These are phyloP conservation scores for Mycena galopus DNA, from an alignment of 768 basidiomycete species.

Conservation along the genomic window DNA sequence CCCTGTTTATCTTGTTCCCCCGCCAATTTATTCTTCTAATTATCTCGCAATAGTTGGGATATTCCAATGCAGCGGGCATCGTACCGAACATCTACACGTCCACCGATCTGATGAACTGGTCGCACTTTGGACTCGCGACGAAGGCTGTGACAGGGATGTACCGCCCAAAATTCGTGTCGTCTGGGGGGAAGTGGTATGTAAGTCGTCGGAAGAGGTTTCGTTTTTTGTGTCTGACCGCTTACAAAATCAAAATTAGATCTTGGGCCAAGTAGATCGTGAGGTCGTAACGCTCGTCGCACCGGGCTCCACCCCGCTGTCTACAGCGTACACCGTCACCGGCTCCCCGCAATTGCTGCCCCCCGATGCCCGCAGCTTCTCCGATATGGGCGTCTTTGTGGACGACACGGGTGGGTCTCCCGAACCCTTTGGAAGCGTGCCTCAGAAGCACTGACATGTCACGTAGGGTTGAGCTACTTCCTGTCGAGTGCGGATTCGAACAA, in stretches of 20 bases:
- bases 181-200: conserved; percentile 38
- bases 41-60: conserved; percentile 22
- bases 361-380: conserved; percentile 28
- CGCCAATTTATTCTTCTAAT: no score
- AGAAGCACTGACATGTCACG: neutral
- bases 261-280: conserved; percentile 32
- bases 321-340: conserved; percentile 30
- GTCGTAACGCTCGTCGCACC: conserved; percentile 30
- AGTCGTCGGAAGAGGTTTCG: neutral
- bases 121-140: conserved; percentile 17
- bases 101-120: conserved; percentile 31
- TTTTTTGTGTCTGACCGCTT: neutral
- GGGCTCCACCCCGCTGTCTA: conserved; percentile 12
- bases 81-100: conserved; percentile 24
- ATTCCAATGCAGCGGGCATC: conserved; percentile 14
- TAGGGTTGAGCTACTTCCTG: conserved; percentile 28
- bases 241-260: conserved; percentile 11
- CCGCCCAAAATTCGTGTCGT: conserved; percentile 33
- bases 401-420: conserved; percentile 6
- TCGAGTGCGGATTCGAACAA: conserved; percentile 38
- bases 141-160: conserved; percentile 15
- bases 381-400: conserved; percentile 36
- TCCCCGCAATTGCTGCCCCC: conserved; percentile 31
- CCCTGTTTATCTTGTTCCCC: no score
- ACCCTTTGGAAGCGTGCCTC: neutral